Evolutionary conservation across 2,329 filamentous ascomycete genomes (phyloP), one percentile per base, ranked within the genome.

Genomic region (Talaromyces sp.): DNA sequence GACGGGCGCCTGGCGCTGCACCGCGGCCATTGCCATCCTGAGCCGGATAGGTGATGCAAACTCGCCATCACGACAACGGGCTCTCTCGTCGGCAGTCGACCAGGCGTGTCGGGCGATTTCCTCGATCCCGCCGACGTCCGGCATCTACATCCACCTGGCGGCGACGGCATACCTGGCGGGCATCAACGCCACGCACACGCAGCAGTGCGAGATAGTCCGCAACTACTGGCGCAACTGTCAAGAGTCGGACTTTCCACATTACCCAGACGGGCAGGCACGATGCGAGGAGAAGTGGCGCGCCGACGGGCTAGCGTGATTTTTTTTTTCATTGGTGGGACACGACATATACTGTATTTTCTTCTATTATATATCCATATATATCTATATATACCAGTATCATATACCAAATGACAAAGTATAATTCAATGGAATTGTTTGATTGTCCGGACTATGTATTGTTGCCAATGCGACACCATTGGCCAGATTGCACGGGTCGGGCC

Each of bases 71-170:
- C 57, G 62, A 12, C 59, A 66, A 0, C 36, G 57, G 1, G 66
- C 73, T 0, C 61, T 76, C 0, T 66, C 68, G 0, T 70, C 70
- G 0, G 71, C 75, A 0, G 75, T 77, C 2, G 69, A 75, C 36
- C 68, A 70, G 2, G 68, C 73, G 8, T 79, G 78, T n/a, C 61
- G 69, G 2, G 66, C 74, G 0, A 72, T 79, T 1, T 68, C 71
- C 0, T 64, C 66, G 0, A 71, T 72, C 5, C 67, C 72, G 1
- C 62, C 72, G 1, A 69, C 68, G 0, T 79, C 76, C 0, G 69
- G 68, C 5, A 78, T 75, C 62, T 78, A 78, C 62, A 72, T 75
- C 34, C 76, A 79, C 60, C 66, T 79, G 64, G 77, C 75, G 1
- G 71, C 72, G 0, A 69, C 74, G 0, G 75, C 74, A 0, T 79